Conservation (phyloP, 108 stramenopile species). For the Skeletonema marinoi region DNA sequence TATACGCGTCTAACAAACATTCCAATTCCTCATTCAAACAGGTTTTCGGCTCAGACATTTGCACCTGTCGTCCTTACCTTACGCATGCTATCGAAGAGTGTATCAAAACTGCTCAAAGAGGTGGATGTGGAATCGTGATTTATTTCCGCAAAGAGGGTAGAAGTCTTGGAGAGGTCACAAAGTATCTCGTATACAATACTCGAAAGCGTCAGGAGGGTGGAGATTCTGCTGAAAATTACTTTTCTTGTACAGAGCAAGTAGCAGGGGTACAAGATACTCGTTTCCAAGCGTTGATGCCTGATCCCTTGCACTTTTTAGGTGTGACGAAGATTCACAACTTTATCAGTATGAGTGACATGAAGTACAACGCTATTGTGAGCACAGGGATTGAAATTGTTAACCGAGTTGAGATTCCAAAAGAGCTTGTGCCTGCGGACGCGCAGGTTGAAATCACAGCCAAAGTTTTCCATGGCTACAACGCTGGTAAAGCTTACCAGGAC, state of each 20-base stretch:
- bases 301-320: constrained; percentile 95
- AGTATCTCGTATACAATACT: constrained; percentile 99
- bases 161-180: constrained; percentile 96
- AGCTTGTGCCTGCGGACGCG: constrained; percentile 97
- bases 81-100: constrained; percentile 99
- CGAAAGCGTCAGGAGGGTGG: constrained; percentile 97
- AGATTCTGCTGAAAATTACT: constrained; percentile 95
- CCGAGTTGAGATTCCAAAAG: constrained; percentile 96
- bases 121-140: constrained; percentile 95
- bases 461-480: constrained; percentile 98
- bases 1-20: not conserved
- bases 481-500: constrained; percentile 87
- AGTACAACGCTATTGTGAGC: constrained; percentile 97
- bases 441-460: constrained; percentile 99
- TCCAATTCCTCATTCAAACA: not conserved
- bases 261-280: constrained; percentile 96
- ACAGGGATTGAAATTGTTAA: constrained; percentile 98
- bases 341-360: constrained; percentile 99
- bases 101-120: constrained; percentile 93
- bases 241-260: constrained; percentile 96
- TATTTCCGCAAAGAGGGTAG: constrained; percentile 99
- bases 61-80: constrained; percentile 97
- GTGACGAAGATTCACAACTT: constrained; percentile 97
- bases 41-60: constrained; percentile 96
- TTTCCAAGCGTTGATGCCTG: constrained; percentile 98